Conservation (phyloP, 2,329 filamentous ascomycete genomes). For the Colletotrichum horii region DNA sequence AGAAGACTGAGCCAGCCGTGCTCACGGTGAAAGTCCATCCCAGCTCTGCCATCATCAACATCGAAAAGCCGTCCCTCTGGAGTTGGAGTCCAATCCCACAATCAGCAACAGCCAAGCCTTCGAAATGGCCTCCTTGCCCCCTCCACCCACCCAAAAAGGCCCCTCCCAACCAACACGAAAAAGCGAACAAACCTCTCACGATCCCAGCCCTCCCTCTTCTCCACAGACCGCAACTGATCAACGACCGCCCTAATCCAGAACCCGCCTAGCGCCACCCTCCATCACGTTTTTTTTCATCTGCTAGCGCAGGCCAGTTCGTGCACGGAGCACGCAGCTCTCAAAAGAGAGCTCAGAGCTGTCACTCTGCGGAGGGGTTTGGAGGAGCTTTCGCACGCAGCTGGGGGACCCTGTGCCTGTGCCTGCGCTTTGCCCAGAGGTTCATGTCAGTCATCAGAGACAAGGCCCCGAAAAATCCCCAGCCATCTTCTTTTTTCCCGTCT, state of each 20-base stretch:
- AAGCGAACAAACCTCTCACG: not conserved
- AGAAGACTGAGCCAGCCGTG: fast-evolving
- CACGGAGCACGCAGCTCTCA: not conserved
- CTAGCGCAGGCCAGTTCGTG: not conserved
- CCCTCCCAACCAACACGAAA: not conserved
- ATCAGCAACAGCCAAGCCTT: not conserved
- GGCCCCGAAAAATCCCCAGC: not conserved
- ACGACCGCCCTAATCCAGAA: not conserved
- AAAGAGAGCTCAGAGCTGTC: not conserved
- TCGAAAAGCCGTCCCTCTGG: not conserved
- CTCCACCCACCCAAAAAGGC: not conserved
- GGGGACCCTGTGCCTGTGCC: not conserved
- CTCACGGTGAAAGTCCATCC: not conserved
- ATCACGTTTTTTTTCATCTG: not conserved
- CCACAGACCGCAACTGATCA: conserved; percentile 17
- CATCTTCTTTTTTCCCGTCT: not conserved
- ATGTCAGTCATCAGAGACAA: not conserved
- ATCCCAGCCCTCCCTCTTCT: not conserved
- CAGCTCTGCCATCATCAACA: not conserved
- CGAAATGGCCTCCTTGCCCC: not conserved
- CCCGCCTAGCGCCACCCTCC: not conserved
- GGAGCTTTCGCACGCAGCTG: not conserved
- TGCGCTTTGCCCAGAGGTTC: not conserved
- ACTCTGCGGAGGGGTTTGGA: not conserved
- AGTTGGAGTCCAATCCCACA: not conserved